Evolutionary conservation across 139 green algal species (phyloP), one percentile per base, ranked within the genome.

Genomic region (Trebouxia sp.): DNA sequence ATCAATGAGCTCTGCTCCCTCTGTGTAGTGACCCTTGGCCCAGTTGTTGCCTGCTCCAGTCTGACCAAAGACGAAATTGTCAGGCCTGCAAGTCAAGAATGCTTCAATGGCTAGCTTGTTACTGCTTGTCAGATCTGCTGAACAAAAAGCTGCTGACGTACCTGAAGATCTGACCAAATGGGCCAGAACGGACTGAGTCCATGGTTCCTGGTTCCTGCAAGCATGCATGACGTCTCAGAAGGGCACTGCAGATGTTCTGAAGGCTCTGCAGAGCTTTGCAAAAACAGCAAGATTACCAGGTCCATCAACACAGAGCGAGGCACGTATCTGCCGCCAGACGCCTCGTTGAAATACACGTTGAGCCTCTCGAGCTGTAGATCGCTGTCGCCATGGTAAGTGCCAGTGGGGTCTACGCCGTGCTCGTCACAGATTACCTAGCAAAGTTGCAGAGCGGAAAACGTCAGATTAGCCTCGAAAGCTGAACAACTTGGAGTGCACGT

Each of bases 21-120:
- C 96, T n/a, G 96, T 99, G 93, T 99, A 99, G 91, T 98, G 96
- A 15, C 96, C 96, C 90, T 99, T 99, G 80, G 96, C 96, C 96
- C 96, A 99, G 92, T 99, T 99, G 92, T 99, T 99, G 55, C 96
- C 96, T 26, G 96, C 96, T 32, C 96, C 96, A 55, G 90, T 97
- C 88, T 97, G 95, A 42, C 92, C 92, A 75, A 95, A 95, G 12
- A 96, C 85, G 80, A 96, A 95, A 85, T 96, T 96, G 84, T 96
- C 92, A 12, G 92, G 92, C 26, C 91, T 72, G 62, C 62, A 66
- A 6, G 35, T 30, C 24, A 37, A 30, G 11, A 42, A 45, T 28
- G 37, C 47, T 53, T 26, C 47, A 53, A 17, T 53, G 47, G 47
- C 47, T 1, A 53, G 47, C n/a, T n/a, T n/a, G n/a, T n/a, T n/a